Evolutionary conservation across 371 early-diverging fungal species (phyloP), one percentile per base, ranked within the genome.

Genomic region (Smittium mucronatum): DNA sequence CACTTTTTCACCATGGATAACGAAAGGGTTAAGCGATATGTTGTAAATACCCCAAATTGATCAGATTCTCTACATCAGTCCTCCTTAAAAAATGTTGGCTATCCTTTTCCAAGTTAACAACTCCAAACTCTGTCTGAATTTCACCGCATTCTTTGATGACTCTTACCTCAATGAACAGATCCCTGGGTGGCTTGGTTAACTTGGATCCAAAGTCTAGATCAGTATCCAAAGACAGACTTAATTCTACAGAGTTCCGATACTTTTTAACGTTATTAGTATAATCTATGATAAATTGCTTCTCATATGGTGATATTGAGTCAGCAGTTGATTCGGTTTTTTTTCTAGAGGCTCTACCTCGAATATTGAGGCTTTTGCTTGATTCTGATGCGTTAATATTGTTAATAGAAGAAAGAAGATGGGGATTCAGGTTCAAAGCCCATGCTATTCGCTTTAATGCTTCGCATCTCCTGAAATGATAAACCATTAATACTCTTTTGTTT

Each of bases 71-170:
- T 1, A 94, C 91, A 76, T 95, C 96, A 0, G 92, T 82, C 36
- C 94, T 81, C 58, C 87, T 80, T 64, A 95, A 82, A 73, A 88
- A 94, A 68, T 88, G 89, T 76, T 93, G 93, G 33, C 87, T 88
- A 35, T 88, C 88, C 63, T 85, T 85, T 36, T 83, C 82, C 60
- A 95, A 78, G 64, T 91, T 75, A 0, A 82, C 75, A 0, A 83
- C 77, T 2, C 95, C 95, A 67, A 81, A 87, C 71, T 93, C 93
- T 0, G 93, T 91, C 61, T 86, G 83, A 57, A 94, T 88, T 75
- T 92, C 89, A 32, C 96, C 95, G 68, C 89, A 88, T 70, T 95
- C 95, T 69, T 82, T 83, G 57, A 92, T 61, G 1, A 95, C 96
- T 21, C 95, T 80, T 26, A 95, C 91, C 70, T 90, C 89, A 31